Evolutionary conservation across 495 filamentous ascomycete genomes (phyloP).

Genomic region (Xylaria castorea): DNA sequence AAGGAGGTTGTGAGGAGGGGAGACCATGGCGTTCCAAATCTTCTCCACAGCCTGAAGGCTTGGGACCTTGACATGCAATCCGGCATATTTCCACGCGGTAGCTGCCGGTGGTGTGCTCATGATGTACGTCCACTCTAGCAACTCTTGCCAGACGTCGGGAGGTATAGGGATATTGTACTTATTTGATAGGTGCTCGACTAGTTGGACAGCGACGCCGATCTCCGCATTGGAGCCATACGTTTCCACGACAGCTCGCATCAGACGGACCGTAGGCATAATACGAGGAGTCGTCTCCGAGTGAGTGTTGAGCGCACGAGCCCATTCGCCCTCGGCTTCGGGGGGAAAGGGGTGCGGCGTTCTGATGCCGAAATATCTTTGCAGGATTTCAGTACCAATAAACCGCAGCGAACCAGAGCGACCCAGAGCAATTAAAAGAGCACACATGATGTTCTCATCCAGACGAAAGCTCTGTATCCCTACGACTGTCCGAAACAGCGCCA

Average conservation of each 20-base stretch:
- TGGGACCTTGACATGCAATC: constrained; percentile 32
- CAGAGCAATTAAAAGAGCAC: constrained; percentile 40
- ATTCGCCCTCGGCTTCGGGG: background rate
- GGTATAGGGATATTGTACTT: constrained; percentile 40
- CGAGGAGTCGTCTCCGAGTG: background rate
- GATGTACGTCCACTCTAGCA: constrained; percentile 48
- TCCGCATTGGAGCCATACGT: constrained; percentile 46
- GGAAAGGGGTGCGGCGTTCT: constrained; percentile 14
- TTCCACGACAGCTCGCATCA: constrained; percentile 45
- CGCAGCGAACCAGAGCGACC: constrained; percentile 38
- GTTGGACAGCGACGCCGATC: constrained; percentile 37
- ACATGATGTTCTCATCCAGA: constrained; percentile 43
- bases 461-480: constrained; percentile 33
- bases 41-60: constrained; percentile 32
- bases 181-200: constrained; percentile 41
- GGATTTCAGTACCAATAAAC: constrained; percentile 30
- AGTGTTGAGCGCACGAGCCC: background rate
- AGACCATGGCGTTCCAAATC: constrained; percentile 46
- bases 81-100: constrained; percentile 39
- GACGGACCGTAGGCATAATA: constrained; percentile 37
- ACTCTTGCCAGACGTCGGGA: constrained; percentile 38
- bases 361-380: constrained; percentile 35
- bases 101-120: constrained; percentile 33
- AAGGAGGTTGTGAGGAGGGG: constrained; percentile 36
- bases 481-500: constrained; percentile 23